Base-by-base conservation (phyloP, 176 grass and related monocot genomes). In the Saccharum officinarum region DNA sequence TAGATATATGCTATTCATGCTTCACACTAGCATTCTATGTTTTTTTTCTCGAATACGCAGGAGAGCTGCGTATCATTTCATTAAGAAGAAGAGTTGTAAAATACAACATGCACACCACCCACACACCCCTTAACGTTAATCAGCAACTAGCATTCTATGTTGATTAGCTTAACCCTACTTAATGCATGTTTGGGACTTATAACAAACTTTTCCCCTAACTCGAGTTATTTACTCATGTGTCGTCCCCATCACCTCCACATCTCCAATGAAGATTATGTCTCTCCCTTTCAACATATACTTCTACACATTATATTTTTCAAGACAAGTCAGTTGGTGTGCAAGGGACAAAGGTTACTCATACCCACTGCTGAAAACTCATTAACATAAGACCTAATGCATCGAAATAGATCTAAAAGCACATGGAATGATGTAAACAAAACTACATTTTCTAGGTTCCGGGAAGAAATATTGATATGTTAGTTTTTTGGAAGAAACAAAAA, bases 401-500 rank as follows among this genome's bases (percentile, higher is more conserved):
- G 6, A 16, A 46, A 52, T 49, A 46, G 36, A 67, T 78, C 46
- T 11, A 71, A 71, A 62, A 83, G 22, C 41, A 80, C 28, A 72
- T 14, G 13, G 9, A 47, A 77, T 41, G 17, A 69, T 82, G 50
- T 77, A 62, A 79, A 61, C 11, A 78, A 37, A 78, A 42, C 36
- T 73, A 59, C 31, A 54, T 64, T 57, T 72, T 55, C 26, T 6
- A 86, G 16, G 57, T 75, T 75, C 7, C 12, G 57, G 17, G 33
- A 72, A 14, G 37, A 44, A 68, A 30, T 81, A 40, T 37, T 10
- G 31, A 52, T 55, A 39, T 81, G 37, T 8, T 78, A 82, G 55
- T 72, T 34, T 82, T n/a, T 84, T n/a, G 7, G 14, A 75, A 52
- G 42, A 36, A 54, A 76, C 26, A 67, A 77, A 90, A 86, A 20